These are phyloP conservation scores for Nevesoporus exiguus DNA, from an alignment of 768 basidiomycete species.

Conservation along the genomic window DNA sequence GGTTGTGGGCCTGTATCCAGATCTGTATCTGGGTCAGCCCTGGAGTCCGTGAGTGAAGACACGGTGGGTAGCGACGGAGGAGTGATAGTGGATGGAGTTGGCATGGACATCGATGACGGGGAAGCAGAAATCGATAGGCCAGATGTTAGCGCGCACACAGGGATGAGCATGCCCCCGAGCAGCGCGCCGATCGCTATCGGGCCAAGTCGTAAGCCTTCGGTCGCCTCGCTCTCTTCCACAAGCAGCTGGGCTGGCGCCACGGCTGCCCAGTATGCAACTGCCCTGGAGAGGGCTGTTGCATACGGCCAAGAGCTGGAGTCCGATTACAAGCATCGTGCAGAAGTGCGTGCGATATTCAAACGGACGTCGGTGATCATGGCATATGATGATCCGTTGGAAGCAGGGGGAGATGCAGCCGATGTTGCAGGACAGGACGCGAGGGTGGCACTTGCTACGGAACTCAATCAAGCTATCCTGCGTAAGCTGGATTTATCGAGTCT, in stretches of 20 bases:
- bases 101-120: constrained; percentile 52
- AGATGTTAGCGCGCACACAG: constrained; percentile 10
- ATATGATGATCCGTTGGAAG: constrained; percentile 69
- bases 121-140: constrained; percentile 31
- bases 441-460: constrained; percentile 63
- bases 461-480: constrained; percentile 85
- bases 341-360: constrained; percentile 64
- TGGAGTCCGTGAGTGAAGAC: constrained; percentile 36
- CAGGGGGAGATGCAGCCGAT: constrained; percentile 60
- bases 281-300: constrained; percentile 61
- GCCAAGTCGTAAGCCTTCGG: constrained; percentile 28
- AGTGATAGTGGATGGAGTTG: constrained; percentile 45
- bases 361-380: constrained; percentile 79
- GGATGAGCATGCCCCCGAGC: constrained; percentile 12
- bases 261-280: constrained; percentile 48
- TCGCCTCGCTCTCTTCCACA: constrained; percentile 27
- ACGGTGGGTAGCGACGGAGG: constrained; percentile 36
- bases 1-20: constrained; percentile 22
- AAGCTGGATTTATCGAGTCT: constrained; percentile 25
- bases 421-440: constrained; percentile 68
- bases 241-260: constrained; percentile 24
- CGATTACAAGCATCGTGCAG: constrained; percentile 63
- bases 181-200: constrained; percentile 31
- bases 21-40: constrained; percentile 22
- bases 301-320: constrained; percentile 71